Base-by-base conservation (phyloP, 1,284 basidiomycete genomes). In the Cryptococcus deneoformans region DNA sequence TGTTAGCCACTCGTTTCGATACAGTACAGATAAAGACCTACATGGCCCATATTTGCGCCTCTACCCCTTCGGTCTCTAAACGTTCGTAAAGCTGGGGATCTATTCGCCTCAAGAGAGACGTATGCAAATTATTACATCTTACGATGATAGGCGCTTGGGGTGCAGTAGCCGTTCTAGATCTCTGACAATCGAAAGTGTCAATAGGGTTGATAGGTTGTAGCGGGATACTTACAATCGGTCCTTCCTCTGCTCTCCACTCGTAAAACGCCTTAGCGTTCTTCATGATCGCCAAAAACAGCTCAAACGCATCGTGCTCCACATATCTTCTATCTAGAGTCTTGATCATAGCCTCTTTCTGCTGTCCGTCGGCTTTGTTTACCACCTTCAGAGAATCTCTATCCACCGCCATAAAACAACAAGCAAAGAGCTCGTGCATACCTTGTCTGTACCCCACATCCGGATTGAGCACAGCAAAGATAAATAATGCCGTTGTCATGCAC, bases 31-130 rank as follows among this genome's bases (percentile, higher is more conserved):
- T 45, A 35, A 24, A 14, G 36, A 73, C 88, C 75, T 76, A 92
- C 88, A 96, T 92, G 56, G 90, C 91, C 79, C 92, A 97, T 48
- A 96, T 88, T 73, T 96, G 93, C 6, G 92, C 90, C 74, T 97
- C 93, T 46, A 96, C 87, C 2, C 88, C 88, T 39, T 86, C 83
- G 37, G 81, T 83, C 63, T 90, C 86, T 77, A 96, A 81, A 45
- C 83, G 81, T 61, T 84, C 83, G 82, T 86, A 88, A 24, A 96
- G 78, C 46, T 85, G 77, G n/a, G 90, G 90, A 73, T 97, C 93
- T 42, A 89, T 85, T n/a, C 81, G 81, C 68, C 86, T 84, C 24
- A 95, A 80, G 37, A 89, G 78, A 42, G 81, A 82, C 0, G 83
- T 83, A 67, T 95, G 91, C 44, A 96, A 84, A 47, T 83, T 81